phyloP scores from a whole-genome alignment of 192 early-diverging fungal species.

The Coemansia pectinata region DNA sequence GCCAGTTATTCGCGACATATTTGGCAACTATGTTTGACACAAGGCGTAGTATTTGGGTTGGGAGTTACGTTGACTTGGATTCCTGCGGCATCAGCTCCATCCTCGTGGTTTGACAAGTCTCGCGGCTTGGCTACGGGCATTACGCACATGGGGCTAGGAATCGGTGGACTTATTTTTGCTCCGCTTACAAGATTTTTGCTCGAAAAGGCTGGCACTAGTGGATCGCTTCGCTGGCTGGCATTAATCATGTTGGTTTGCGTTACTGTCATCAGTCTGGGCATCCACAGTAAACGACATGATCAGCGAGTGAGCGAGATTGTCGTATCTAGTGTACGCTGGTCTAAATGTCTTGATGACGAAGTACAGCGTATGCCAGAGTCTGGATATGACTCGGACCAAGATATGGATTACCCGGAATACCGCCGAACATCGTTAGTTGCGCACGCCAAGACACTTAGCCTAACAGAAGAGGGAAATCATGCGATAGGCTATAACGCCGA shows the following conservation, averaged over 20 bases:
- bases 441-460: neutral
- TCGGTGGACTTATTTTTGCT: constrained; percentile 63
- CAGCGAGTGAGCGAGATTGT: constrained; percentile 23
- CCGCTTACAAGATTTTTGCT: constrained; percentile 56
- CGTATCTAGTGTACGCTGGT: constrained; percentile 35
- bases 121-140: constrained; percentile 66
- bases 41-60: constrained; percentile 67
- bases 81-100: constrained; percentile 61
- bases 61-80: constrained; percentile 63
- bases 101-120: constrained; percentile 66
- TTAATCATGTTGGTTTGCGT: constrained; percentile 40
- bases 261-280: constrained; percentile 35
- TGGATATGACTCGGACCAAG: constrained; percentile 24
- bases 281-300: constrained; percentile 36
- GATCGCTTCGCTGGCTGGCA: constrained; percentile 49
- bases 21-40: constrained; percentile 69
- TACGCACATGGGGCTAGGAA: constrained; percentile 67
- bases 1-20: constrained; percentile 61
- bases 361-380: constrained; percentile 2
- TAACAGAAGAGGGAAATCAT: neutral
- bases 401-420: constrained; percentile 21
- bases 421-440: constrained; percentile 5
- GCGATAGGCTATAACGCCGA: no score
- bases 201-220: constrained; percentile 43
- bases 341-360: constrained; percentile 37